A percentile compares a stretch with the other conserved stretches of the same genome.
These are phyloP conservation scores for Alternaria viburni DNA, from an alignment of 2,329 filamentous ascomycete genomes.

Conservation along the genomic window DNA sequence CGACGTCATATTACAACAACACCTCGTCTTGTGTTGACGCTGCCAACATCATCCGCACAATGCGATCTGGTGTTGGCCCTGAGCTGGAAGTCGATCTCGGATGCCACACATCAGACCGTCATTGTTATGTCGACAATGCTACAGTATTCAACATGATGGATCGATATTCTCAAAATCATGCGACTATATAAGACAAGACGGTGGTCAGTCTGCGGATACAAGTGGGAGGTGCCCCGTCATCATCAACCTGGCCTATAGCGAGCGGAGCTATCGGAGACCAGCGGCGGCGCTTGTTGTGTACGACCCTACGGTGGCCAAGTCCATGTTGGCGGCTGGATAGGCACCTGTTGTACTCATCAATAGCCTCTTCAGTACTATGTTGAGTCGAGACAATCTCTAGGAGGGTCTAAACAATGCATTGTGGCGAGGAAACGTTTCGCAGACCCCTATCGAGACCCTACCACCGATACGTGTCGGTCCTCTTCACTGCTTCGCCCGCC, in stretches of 20 bases:
- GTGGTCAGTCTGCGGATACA: background rate
- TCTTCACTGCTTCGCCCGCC: background rate
- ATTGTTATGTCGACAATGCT: conserved; percentile 54
- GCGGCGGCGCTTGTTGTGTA: conserved; percentile 7
- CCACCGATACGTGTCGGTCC: background rate
- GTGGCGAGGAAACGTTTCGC: background rate
- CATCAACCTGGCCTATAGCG: background rate
- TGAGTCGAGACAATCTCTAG: background rate
- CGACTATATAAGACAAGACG: conserved; percentile 17
- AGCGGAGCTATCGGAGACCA: background rate
- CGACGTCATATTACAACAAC: conserved; percentile 33
- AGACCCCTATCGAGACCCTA: background rate
- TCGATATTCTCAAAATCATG: conserved; percentile 44
- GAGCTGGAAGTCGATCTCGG: conserved; percentile 51
- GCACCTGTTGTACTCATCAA: background rate
- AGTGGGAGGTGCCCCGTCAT: background rate
- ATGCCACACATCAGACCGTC: conserved; percentile 43
- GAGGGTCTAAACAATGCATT: background rate
- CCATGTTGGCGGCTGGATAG: background rate
- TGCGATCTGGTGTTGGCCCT: conserved; percentile 48
- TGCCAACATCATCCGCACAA: conserved; percentile 54
- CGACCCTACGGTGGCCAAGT: background rate
- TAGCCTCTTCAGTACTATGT: background rate
- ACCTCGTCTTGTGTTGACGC: conserved; percentile 50
- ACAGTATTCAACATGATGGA: conserved; percentile 55